Evolutionary conservation across 768 basidiomycete genomes (phyloP).

Genomic region (Dioszegia crocea): DNA sequence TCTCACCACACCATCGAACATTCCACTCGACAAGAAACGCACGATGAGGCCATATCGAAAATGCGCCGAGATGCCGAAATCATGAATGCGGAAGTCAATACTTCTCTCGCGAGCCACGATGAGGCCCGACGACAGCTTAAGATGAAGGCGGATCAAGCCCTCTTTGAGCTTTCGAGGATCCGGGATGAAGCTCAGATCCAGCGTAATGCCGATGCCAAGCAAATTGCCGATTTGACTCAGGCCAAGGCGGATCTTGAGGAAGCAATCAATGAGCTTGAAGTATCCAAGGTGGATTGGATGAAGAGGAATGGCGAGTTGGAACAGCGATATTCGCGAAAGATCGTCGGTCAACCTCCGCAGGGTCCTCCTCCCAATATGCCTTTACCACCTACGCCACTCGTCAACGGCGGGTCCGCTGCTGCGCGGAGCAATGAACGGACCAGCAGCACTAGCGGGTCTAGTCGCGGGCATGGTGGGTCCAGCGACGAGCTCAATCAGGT

Average conservation of each 20-base stretch:
- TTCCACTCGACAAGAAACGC: neutral
- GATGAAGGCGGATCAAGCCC: constrained; percentile 38
- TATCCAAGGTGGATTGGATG: constrained; percentile 16
- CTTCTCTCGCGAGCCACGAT: constrained; percentile 20
- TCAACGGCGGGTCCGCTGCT: too few species aligned
- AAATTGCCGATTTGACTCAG: constrained; percentile 23
- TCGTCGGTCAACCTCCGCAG: constrained; percentile 22
- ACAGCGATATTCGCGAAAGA: constrained; percentile 12
- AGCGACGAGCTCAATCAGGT: neutral
- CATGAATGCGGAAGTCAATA: constrained; percentile 30
- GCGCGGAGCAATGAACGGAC: neutral
- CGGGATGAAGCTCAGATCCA: constrained; percentile 32
- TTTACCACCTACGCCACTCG: constrained; percentile 25
- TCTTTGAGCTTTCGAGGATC: constrained; percentile 28
- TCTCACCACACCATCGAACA: neutral
- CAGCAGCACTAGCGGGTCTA: neutral
- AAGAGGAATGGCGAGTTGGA: constrained; percentile 24
- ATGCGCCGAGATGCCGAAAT: constrained; percentile 22
- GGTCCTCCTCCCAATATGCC: constrained; percentile 38
- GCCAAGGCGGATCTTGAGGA: constrained; percentile 24
- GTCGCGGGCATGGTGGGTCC: neutral
- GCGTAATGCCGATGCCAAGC: constrained; percentile 23
- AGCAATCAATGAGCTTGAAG: constrained; percentile 21
- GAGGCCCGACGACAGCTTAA: constrained; percentile 37
- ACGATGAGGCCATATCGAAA: constrained; percentile 11